Percentiles rank a stretch among this genome's conserved stretches.
Conservation (phyloP, 2,329 filamentous ascomycete species). For the Xylaria sp. region DNA sequence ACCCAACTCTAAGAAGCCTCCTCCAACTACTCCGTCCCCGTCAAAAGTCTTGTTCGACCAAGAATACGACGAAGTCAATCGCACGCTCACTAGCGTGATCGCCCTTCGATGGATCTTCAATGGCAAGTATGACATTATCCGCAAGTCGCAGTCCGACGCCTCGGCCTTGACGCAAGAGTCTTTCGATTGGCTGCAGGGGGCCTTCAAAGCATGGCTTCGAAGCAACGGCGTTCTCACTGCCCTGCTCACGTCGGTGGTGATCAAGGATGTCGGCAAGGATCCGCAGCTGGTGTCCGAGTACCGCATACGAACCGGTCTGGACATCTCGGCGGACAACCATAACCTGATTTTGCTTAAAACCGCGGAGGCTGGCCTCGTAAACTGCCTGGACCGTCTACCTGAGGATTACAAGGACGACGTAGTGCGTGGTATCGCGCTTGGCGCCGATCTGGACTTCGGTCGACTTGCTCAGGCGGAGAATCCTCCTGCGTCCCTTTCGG, state of each 20-base stretch:
- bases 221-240: slow-evolving; percentile 26
- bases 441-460: slow-evolving; percentile 34
- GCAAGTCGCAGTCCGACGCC: slow-evolving; percentile 24
- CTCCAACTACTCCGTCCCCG: slow-evolving; percentile 17
- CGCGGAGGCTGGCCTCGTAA: slow-evolving; percentile 27
- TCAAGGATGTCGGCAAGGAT: slow-evolving; percentile 38
- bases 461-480: slow-evolving; percentile 38
- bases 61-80: slow-evolving; percentile 37
- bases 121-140: slow-evolving; percentile 33
- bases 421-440: slow-evolving; percentile 33
- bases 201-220: slow-evolving; percentile 22
- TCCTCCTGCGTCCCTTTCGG: slow-evolving; percentile 30
- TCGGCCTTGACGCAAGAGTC: slow-evolving; percentile 26
- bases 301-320: slow-evolving; percentile 15
- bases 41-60: slow-evolving; percentile 30
- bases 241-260: slow-evolving; percentile 32
- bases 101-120: slow-evolving; percentile 35
- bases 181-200: slow-evolving; percentile 29
- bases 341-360: slow-evolving; percentile 32
- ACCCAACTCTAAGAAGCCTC: slow-evolving; percentile 13
- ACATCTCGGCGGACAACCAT: slow-evolving; percentile 28
- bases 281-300: slow-evolving; percentile 26
- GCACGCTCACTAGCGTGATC: slow-evolving; percentile 35
- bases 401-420: slow-evolving; percentile 25
- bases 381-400: slow-evolving; percentile 27